Evolutionary conservation across 169 alveolate species (phyloP).

Genomic region (Eimeria nieschulzi): DNA sequence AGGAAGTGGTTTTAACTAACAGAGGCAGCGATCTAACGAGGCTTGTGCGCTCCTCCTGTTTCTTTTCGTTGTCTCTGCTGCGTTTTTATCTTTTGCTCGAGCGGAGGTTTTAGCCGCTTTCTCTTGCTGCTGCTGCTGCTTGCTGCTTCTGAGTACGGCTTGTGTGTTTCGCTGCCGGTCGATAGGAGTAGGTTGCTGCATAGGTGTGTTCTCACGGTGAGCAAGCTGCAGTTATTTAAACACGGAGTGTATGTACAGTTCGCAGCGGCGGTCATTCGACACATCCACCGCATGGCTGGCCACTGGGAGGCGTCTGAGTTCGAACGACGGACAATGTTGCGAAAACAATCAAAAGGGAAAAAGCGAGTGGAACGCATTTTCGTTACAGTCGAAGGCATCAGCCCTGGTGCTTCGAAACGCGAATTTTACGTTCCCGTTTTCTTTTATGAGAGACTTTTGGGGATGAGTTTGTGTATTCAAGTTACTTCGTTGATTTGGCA

Average conservation of each 20-base stretch:
- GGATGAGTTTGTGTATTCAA: not conserved
- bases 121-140: not conserved
- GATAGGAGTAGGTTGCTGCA: too few relatives aligned
- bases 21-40: not conserved
- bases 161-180: too few relatives aligned
- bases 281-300: conserved; percentile 6
- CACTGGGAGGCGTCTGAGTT: not conserved
- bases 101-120: not conserved
- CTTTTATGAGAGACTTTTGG: too few relatives aligned
- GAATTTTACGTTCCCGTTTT: not conserved
- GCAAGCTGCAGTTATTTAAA: too few relatives aligned
- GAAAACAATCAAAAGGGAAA: not conserved
- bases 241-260: not conserved
- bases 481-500: not conserved
- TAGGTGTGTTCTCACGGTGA: too few relatives aligned
- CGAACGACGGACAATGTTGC: not conserved
- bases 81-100: not conserved
- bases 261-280: conserved; percentile 6
- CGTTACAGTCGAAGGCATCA: not conserved
- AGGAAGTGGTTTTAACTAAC: not conserved
- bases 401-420: not conserved
- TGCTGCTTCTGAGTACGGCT: not conserved
- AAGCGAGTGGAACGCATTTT: not conserved
- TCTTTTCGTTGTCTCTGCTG: not conserved
- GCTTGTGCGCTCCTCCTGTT: not conserved